Base-by-base conservation (phyloP, 2,329 filamentous ascomycete genomes). In the Colletotrichum nymphaeae region DNA sequence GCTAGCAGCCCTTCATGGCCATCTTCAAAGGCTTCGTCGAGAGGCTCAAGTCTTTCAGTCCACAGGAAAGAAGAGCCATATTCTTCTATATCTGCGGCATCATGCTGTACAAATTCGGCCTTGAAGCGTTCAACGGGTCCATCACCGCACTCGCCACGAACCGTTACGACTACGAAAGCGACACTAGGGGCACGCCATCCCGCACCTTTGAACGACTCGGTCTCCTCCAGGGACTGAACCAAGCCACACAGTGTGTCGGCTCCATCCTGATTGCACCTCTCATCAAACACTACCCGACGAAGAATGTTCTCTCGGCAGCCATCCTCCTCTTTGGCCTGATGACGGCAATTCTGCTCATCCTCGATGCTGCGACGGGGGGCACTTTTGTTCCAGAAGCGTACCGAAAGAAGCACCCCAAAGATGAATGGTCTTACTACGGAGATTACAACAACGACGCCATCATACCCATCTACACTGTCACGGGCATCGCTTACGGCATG, bases 61-160 rank as follows among this genome's bases (percentile, higher is more conserved):
- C 77, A 14, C 71, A 73, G 35, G 86, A 88, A 76, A 84, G 84
- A 67, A 83, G 84, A 63, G 86, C 86, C 71, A 83, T 86, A 60
- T 78, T 80, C 59, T 80, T 86, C 67, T 88, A 88, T 77, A 86
- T 87, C 62, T 74, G 79, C 8, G 86, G 86, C 6, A 87, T 88
- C 70, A 88, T 88, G 84, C 78, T 86, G 56, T 88, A 88, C 80
- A 88, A 88, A 75, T 87, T 88, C 70, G 86, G 85, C 30, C 81
- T 87, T 14, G 86, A 87, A 76, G 85, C 85, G 11, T 88, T 88
- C 79, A 87, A 86, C 76, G 86, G 86, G 1, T 87, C 86, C 37
- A 83, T 88, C 74, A 83, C 85, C 49, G 84, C 85, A 12, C 80
- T 87, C 3, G 85, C 86, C 12, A 87, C 84, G 4, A 88, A 88